Conservation (phyloP, 2,329 filamentous ascomycete genomes). For the Cladosporium colombiae region DNA sequence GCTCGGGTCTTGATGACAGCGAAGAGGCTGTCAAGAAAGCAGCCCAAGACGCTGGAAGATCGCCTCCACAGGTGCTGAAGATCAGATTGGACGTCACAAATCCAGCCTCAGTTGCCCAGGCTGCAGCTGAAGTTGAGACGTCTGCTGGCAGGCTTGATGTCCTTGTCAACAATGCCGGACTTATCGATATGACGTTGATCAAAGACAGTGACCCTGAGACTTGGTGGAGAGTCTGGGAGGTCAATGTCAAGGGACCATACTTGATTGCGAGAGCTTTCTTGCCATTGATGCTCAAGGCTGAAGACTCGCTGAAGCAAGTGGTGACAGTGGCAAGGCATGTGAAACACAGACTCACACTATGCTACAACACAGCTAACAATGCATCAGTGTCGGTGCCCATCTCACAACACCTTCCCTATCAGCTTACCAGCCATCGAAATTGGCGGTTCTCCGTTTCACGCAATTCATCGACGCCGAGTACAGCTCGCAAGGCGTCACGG, state of each 20-base stretch:
- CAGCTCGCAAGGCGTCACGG: conserved; percentile 47
- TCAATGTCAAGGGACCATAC: conserved; percentile 57
- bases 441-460: conserved; percentile 54
- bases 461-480: conserved; percentile 55
- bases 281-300: conserved; percentile 42
- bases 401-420: conserved; percentile 47
- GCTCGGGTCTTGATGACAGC: conserved; percentile 47
- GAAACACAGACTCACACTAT: neutral
- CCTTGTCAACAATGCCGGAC: conserved; percentile 52
- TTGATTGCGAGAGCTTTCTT: conserved; percentile 55
- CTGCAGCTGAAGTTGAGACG: conserved; percentile 36
- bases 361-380: conserved; percentile 38
- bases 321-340: conserved; percentile 35
- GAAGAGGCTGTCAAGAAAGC: conserved; percentile 40
- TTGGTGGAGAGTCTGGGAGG: conserved; percentile 52
- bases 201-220: conserved; percentile 53
- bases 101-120: conserved; percentile 37
- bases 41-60: conserved; percentile 37
- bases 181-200: conserved; percentile 30
- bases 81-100: conserved; percentile 48
- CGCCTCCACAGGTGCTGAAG: conserved; percentile 44
- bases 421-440: conserved; percentile 54
- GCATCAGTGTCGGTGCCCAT: conserved; percentile 44
- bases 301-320: conserved; percentile 23
- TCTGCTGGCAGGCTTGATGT: conserved; percentile 41